Evolutionary conservation across 768 basidiomycete species (phyloP), one percentile per base, ranked within the genome.

Genomic region (Brasilioporus rufonigricans): DNA sequence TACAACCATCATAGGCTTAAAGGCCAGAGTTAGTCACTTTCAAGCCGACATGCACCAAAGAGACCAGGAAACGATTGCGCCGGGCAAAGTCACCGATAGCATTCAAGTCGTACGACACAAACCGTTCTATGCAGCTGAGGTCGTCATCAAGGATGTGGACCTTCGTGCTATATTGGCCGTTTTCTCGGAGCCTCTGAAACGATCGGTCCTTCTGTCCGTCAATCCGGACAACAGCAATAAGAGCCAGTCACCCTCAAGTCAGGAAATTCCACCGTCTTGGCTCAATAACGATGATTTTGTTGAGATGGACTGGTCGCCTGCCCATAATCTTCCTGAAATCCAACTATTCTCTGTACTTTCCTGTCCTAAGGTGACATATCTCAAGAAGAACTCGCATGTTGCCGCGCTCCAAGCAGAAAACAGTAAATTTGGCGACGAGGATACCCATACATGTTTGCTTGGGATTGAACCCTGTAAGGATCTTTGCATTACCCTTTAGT

Each of bases 41-140:
- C 86, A 89, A 58, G 91, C 89, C 43, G 95, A 98, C 65, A 80
- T 95, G 74, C 95, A 98, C 68, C 94, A 97, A 71, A 80, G 93
- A 48, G 87, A 89, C 57, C 89, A 94, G 73, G 92, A 95, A 74
- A 79, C 80, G 9, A 75, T 75, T 1, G 79, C 85, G 1, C 74
- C 77, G 9, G 84, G 85, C n/a, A 74, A 76, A 49, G 71, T 78
- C 45, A 77, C 84, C 8, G 73, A 82, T 23, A 78, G 80, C n/a
- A 77, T 76, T 19, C 85, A 85, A 64, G 76, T 79, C 5, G 73
- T 84, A 7, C 79, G 82, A 10, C 86, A 87, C 67, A 97, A 94
- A 67, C 82, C 89, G 4, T 91, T 97, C 71, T 91, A 92, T 64
- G 88, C 89, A 3, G 90, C 90, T 35, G 92, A 96, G 69, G 82